Conservation (phyloP, 192 early-diverging fungal species). For the Endogone sp. region DNA sequence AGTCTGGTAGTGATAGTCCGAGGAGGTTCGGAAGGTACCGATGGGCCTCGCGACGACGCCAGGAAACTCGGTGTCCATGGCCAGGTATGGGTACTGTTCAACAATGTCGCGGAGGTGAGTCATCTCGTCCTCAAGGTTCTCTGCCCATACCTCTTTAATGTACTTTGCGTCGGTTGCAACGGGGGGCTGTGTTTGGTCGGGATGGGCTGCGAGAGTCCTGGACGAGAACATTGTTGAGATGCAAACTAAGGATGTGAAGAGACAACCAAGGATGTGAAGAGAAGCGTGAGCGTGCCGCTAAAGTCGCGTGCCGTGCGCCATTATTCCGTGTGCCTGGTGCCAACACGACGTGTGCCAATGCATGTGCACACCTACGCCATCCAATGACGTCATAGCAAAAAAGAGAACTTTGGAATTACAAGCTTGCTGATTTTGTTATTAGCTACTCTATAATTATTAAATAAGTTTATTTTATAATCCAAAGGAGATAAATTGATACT, state of each 20-base stretch:
- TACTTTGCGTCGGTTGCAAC: conserved; percentile 43
- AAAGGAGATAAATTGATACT: too few relatives aligned
- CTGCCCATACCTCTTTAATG: conserved; percentile 88
- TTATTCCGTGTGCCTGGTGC: not conserved
- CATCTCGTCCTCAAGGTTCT: conserved; percentile 96
- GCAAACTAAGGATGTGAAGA: not conserved
- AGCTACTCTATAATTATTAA: too few relatives aligned
- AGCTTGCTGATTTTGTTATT: too few relatives aligned
- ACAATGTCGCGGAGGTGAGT: conserved; percentile 79
- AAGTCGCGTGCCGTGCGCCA: conserved; percentile 1
- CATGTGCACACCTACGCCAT: too few relatives aligned
- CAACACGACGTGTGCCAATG: not conserved
- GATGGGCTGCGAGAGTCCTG: too few relatives aligned
- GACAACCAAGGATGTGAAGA: not conserved
- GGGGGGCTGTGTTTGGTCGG: too few relatives aligned
- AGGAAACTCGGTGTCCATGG: conserved; percentile 99
- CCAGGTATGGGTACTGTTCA: conserved; percentile 88
- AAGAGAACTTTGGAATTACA: too few relatives aligned
- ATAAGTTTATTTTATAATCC: too few relatives aligned
- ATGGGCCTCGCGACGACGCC: conserved; percentile 99
- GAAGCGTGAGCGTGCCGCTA: not conserved
- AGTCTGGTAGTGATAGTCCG: conserved; percentile 98
- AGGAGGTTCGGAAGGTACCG: conserved; percentile 90
- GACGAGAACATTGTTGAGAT: too few relatives aligned
- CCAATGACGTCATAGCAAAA: too few relatives aligned